These are phyloP conservation scores for Penicillium cinerascens DNA, from an alignment of 495 filamentous ascomycete species.

Conservation along the genomic window DNA sequence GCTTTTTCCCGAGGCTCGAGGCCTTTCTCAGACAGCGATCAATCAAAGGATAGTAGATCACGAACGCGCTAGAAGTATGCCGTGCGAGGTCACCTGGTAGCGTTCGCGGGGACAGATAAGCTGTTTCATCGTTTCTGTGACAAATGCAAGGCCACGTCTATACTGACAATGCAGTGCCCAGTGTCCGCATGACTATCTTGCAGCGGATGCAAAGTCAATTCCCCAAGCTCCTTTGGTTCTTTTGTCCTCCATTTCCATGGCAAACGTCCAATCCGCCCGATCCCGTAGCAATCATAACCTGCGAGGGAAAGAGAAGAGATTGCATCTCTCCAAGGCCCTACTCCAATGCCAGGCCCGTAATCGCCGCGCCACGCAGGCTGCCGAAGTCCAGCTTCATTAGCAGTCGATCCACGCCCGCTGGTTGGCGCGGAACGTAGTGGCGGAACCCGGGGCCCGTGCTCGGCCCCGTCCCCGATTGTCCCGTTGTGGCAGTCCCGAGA, in stretches of 20 bases:
- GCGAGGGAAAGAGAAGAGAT: neutral
- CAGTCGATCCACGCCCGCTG: conserved; percentile 72
- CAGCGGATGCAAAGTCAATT: conserved; percentile 8
- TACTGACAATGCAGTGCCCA: neutral
- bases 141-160: neutral
- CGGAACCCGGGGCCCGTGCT: conserved; percentile 28
- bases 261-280: neutral
- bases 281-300: conserved; percentile 1
- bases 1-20: neutral
- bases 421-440: conserved; percentile 60
- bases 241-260: neutral
- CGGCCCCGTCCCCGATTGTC: conserved; percentile 5
- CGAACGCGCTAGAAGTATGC: conserved; percentile 9
- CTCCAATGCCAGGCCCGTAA: conserved; percentile 6
- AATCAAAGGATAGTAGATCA: conserved; percentile 1
- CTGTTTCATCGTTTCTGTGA: neutral
- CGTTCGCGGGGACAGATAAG: neutral
- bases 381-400: conserved; percentile 85
- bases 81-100: neutral
- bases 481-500: conserved; percentile 19
- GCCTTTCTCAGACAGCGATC: neutral
- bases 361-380: conserved; percentile 26
- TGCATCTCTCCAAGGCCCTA: neutral
- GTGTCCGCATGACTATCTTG: conserved; percentile 6
- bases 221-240: neutral